Conservation (phyloP, 2,329 filamentous ascomycete genomes). For the Trichoderma oligosporum region DNA sequence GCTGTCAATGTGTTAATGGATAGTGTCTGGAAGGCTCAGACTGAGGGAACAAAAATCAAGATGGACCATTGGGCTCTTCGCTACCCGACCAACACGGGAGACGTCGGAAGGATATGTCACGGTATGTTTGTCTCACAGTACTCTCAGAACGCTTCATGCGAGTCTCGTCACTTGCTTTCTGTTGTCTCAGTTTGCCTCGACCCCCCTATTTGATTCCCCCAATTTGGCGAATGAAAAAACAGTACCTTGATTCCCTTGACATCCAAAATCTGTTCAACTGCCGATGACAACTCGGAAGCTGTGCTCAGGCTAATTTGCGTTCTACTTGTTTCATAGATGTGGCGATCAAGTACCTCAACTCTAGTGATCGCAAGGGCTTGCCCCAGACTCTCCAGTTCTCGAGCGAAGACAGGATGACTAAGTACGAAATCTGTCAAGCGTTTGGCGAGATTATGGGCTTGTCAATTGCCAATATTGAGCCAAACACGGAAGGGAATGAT, state of each 20-base stretch:
- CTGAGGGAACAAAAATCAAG: conserved; percentile 56
- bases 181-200: conserved; percentile 5
- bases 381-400: conserved; percentile 78
- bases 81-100: conserved; percentile 86
- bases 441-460: conserved; percentile 78
- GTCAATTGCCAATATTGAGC: conserved; percentile 62
- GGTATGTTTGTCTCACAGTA: conserved; percentile 43
- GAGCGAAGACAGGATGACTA: conserved; percentile 81
- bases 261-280: neutral
- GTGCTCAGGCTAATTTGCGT: neutral
- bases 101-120: conserved; percentile 73
- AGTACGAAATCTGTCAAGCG: conserved; percentile 79
- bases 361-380: conserved; percentile 48
- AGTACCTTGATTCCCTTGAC: neutral
- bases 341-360: conserved; percentile 61
- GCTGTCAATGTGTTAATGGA: conserved; percentile 81
- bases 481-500: conserved; percentile 69
- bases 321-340: conserved; percentile 52
- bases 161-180: conserved; percentile 3
- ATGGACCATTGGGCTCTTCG: conserved; percentile 86
- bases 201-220: neutral
- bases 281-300: neutral
- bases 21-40: conserved; percentile 68
- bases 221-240: neutral
- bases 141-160: neutral